These are phyloP conservation scores for Eucalyptus tenuipes DNA, from an alignment of 345 rosid genomes.

Conservation along the genomic window DNA sequence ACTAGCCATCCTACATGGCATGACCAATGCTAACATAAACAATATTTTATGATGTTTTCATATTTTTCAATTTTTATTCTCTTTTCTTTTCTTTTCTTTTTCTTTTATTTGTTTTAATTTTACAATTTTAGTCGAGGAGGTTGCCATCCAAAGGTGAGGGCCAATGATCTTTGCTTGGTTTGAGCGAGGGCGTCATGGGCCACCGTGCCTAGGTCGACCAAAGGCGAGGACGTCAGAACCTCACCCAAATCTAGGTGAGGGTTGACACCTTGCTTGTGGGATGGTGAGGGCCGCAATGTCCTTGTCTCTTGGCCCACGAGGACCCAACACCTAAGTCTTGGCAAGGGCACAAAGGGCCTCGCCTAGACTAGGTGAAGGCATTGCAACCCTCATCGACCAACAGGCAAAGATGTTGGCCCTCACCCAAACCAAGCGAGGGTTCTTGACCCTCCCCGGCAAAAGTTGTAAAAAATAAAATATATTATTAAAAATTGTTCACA, in stretches of 20 bases:
- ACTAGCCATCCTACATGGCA: neutral
- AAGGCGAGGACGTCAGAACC: too few relatives aligned
- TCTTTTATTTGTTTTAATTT: too few relatives aligned
- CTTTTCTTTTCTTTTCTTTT: too few relatives aligned
- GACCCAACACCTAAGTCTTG: neutral
- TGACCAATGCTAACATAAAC: rapidly evolving
- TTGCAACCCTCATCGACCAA: neutral
- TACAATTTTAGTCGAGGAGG: neutral
- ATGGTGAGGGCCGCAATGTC: neutral
- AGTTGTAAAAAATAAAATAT: too few relatives aligned
- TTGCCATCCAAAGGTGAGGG: neutral
- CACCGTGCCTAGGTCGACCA: neutral
- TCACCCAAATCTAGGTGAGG: too few relatives aligned
- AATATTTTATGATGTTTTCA: too few relatives aligned
- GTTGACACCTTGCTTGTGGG: too few relatives aligned
- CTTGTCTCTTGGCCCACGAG: neutral
- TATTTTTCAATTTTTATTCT: neutral
- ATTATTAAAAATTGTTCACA: too few relatives aligned
- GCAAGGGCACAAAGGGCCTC: neutral
- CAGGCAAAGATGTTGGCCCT: neutral
- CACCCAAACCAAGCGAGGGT: neutral
- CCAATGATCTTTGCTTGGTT: neutral
- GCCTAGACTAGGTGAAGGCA: neutral
- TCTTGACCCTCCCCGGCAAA: too few relatives aligned
- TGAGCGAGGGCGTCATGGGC: neutral